phyloP scores from a whole-genome alignment of 2,329 filamentous ascomycete genomes.

The Cadophora sp. region DNA sequence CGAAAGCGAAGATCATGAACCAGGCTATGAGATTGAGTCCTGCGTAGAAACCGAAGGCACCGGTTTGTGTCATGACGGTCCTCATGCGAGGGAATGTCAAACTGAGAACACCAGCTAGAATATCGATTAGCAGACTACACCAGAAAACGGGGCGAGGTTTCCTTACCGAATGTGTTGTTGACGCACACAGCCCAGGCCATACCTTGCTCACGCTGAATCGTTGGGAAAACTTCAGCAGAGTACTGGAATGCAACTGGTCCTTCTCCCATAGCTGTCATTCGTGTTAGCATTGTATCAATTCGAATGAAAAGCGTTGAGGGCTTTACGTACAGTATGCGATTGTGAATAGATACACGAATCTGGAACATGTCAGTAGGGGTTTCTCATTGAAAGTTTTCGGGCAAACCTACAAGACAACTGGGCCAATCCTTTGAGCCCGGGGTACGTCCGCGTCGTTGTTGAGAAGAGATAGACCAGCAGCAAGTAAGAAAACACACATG shows the following conservation, averaged over 20 bases:
- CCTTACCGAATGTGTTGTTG: constrained; percentile 68
- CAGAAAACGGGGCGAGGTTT: constrained; percentile 54
- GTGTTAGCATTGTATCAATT: not conserved
- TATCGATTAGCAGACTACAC: constrained; percentile 71
- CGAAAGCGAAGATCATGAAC: constrained; percentile 59
- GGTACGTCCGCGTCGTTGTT: constrained; percentile 51
- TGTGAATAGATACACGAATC: constrained; percentile 71
- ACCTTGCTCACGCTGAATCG: constrained; percentile 66
- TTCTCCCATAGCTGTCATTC: constrained; percentile 56
- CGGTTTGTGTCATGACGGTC: constrained; percentile 38
- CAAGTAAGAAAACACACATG: constrained; percentile 64
- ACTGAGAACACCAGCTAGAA: constrained; percentile 63
- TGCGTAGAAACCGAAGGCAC: constrained; percentile 60
- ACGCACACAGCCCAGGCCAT: constrained; percentile 68
- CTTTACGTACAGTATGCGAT: constrained; percentile 58
- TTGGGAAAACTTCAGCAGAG: constrained; percentile 66
- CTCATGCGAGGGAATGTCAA: constrained; percentile 51
- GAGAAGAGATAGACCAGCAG: constrained; percentile 25
- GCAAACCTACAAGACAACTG: constrained; percentile 62
- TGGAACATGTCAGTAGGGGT: constrained; percentile 48
- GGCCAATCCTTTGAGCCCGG: constrained; percentile 57
- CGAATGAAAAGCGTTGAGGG: too few relatives aligned
- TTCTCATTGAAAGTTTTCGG: too few relatives aligned
- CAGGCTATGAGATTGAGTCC: constrained; percentile 60
- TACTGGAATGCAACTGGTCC: constrained; percentile 67